Evolutionary conservation across 768 basidiomycete genomes (phyloP).

Genomic region (Russula lepida): DNA sequence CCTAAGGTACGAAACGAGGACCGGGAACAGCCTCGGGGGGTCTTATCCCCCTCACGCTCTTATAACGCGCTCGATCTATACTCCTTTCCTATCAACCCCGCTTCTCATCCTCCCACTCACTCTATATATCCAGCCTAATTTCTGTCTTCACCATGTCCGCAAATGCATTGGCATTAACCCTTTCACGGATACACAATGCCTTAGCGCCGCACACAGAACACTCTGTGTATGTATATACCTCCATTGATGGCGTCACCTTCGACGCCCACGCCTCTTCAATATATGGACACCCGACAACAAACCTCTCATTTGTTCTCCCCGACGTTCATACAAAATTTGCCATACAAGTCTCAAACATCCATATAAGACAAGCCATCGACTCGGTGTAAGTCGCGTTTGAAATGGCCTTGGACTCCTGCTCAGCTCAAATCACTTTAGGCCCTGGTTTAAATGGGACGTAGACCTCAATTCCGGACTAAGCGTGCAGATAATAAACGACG

Average conservation of each 20-base stretch:
- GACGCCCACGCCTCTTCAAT: not conserved
- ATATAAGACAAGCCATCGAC: not conserved
- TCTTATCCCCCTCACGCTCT: not conserved
- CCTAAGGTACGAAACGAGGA: conserved; percentile 6
- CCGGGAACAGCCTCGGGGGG: conserved; percentile 11
- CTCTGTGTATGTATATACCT: not conserved
- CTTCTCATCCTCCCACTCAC: not conserved
- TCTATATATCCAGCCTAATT: not conserved
- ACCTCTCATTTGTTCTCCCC: fast-evolving
- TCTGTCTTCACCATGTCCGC: not conserved
- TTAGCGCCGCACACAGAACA: not conserved
- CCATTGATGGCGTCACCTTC: not conserved
- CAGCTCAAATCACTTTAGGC: not conserved
- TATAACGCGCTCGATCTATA: conserved; percentile 3
- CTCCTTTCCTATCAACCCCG: conserved; percentile 2
- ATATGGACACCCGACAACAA: not conserved
- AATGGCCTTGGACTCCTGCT: not conserved
- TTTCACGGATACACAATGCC: not conserved
- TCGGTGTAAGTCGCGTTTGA: not conserved
- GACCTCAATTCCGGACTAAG: not conserved
- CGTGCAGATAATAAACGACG: not conserved
- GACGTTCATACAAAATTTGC: not conserved
- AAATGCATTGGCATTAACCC: fast-evolving
- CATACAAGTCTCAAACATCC: not conserved
- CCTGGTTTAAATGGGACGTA: not conserved